These are phyloP conservation scores for Tetrahymena malaccensis DNA, from an alignment of 73 alveolate species.

Conservation along the genomic window DNA sequence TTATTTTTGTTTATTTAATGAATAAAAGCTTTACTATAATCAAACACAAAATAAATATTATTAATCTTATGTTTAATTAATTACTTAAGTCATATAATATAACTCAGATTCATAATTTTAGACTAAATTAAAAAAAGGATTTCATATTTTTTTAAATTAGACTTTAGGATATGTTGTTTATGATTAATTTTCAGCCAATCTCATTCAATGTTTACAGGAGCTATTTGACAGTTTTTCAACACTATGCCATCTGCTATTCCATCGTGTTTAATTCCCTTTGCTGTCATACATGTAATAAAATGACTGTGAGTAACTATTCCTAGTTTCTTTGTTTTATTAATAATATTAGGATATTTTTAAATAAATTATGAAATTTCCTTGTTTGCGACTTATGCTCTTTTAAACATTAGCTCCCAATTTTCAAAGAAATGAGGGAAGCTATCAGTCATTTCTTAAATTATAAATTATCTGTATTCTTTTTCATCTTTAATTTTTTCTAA, in stretches of 20 bases:
- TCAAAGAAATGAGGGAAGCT: background rate
- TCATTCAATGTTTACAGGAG: background rate
- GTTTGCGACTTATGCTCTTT: background rate
- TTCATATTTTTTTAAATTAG: no score
- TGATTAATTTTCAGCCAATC: background rate
- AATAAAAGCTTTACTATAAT: no score
- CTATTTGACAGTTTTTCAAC: background rate
- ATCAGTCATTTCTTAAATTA: background rate
- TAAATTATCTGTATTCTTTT: background rate
- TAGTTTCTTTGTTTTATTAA: background rate
- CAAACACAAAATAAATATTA: no score
- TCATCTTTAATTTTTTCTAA: background rate
- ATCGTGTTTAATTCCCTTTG: background rate
- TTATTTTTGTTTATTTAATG: no score
- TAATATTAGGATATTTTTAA: background rate
- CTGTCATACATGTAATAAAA: background rate
- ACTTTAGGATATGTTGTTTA: background rate
- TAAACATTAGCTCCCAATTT: background rate
- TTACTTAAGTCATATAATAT: no score
- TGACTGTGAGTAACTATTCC: background rate
- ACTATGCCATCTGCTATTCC: background rate
- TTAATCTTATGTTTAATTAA: no score
- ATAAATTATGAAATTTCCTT: background rate
- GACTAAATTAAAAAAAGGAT: no score
- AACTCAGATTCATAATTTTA: no score